Percentiles rank a stretch among this genome's conserved stretches.
phyloP scores from a whole-genome alignment of 441 rosid species.

The Bruguiera hainesii region DNA sequence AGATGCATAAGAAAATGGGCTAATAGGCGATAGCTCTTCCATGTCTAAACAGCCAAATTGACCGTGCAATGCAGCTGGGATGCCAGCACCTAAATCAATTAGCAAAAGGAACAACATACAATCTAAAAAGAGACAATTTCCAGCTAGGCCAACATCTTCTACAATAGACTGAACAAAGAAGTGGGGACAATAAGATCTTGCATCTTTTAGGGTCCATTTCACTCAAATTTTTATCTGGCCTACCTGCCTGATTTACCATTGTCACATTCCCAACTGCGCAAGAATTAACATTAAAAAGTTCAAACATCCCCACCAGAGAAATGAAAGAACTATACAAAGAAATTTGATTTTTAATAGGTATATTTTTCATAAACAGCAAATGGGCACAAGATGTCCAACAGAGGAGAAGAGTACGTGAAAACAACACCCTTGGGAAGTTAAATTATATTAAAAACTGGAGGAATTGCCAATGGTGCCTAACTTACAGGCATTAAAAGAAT shows the following conservation, averaged over 20 bases:
- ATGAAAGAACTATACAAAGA: no score
- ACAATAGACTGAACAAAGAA: not conserved
- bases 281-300: no score
- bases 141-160: conserved; percentile 20
- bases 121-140: conserved; percentile 4
- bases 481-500: conserved; percentile 39
- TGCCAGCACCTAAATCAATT: conserved; percentile 11
- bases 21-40: not conserved
- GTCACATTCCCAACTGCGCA: not conserved
- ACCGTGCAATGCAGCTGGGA: conserved; percentile 14
- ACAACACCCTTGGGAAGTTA: conserved; percentile 11
- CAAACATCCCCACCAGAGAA: no score
- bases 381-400: no score
- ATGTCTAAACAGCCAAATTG: not conserved
- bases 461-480: conserved; percentile 29
- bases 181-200: conserved; percentile 8
- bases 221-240: not conserved
- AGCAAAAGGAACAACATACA: conserved; percentile 5
- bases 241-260: not conserved
- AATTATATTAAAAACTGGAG: conserved; percentile 28
- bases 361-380: no score
- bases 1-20: conserved; percentile 1
- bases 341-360: no score
- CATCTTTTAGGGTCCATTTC: conserved; percentile 7
- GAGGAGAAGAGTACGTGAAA: not conserved